A percentile compares a stretch with the other conserved stretches of the same genome.
Conservation (phyloP, 495 filamentous ascomycete species). For the Neurospora tetraspora region DNA sequence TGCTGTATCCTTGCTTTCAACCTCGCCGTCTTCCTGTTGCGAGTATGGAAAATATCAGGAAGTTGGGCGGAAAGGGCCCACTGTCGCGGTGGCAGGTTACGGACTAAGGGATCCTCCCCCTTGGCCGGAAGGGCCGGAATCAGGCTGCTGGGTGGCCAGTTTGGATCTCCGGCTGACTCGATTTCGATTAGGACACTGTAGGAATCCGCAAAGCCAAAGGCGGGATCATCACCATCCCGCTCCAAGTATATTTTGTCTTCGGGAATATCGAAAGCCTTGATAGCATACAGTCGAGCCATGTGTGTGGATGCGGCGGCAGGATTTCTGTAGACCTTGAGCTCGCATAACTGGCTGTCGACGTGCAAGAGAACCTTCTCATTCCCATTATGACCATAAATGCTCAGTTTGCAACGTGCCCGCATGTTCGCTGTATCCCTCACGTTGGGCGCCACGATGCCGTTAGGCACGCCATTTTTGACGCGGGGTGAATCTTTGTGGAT, state of each 20-base stretch:
- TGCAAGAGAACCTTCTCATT: slow-evolving; percentile 24
- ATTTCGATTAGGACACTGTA: slow-evolving; percentile 39
- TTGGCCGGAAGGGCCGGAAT: slow-evolving; percentile 22
- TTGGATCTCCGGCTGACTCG: slow-evolving; percentile 32
- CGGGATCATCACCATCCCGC: slow-evolving; percentile 25
- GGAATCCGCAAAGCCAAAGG: slow-evolving; percentile 32
- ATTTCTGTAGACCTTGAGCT: slow-evolving; percentile 34
- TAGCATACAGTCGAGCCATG: slow-evolving; percentile 34
- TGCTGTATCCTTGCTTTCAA: slow-evolving; percentile 28
- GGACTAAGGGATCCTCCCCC: slow-evolving; percentile 11
- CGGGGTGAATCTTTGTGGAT: slow-evolving; percentile 32
- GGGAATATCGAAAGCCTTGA: slow-evolving; percentile 36
- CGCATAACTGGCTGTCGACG: slow-evolving; percentile 38
- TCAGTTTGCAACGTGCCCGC: slow-evolving; percentile 35
- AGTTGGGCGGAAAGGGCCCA: slow-evolving; percentile 33
- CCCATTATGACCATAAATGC: slow-evolving; percentile 22
- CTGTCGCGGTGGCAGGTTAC: slow-evolving; percentile 16
- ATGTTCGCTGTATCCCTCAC: slow-evolving; percentile 28
- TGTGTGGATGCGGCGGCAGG: slow-evolving; percentile 25
- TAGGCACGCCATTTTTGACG: slow-evolving; percentile 28
- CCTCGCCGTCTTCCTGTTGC: slow-evolving; percentile 25
- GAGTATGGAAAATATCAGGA: slow-evolving; percentile 28
- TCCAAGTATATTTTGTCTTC: slow-evolving; percentile 37
- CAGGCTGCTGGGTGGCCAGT: slow-evolving; percentile 40
- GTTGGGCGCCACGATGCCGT: slow-evolving; percentile 25